Evolutionary conservation across 148 eudicot species (phyloP).

Genomic region (Chenopodium album): DNA sequence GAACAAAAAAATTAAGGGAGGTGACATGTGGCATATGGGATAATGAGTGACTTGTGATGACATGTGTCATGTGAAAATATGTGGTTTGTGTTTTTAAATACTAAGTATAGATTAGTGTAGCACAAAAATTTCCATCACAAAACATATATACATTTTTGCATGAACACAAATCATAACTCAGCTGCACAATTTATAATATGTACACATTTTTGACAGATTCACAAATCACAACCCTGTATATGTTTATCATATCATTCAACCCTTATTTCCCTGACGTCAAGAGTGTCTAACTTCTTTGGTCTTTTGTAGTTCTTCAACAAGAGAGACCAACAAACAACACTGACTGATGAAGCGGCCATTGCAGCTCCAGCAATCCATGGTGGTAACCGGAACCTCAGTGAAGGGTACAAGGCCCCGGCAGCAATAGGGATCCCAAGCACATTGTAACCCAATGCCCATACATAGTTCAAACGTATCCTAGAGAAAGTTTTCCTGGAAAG

Average conservation of each 20-base stretch:
- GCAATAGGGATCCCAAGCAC: slow-evolving; percentile 86
- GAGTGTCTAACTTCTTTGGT: slow-evolving; percentile 58
- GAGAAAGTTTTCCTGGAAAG: slow-evolving; percentile 86
- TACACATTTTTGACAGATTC: not conserved
- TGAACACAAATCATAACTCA: not conserved
- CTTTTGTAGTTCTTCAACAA: slow-evolving; percentile 76
- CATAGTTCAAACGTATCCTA: slow-evolving; percentile 76
- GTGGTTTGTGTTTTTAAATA: no score
- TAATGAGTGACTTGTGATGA: no score
- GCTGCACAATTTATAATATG: no score
- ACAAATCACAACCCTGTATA: not conserved
- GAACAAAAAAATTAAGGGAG: no score
- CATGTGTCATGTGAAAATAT: no score
- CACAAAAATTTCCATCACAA: no score
- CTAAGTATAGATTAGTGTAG: no score
- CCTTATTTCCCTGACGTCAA: slow-evolving; percentile 47
- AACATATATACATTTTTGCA: not conserved
- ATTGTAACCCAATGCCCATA: slow-evolving; percentile 94
- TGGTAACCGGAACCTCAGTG: slow-evolving; percentile 68
- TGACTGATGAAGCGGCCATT: slow-evolving; percentile 98
- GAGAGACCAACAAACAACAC: slow-evolving; percentile 94
- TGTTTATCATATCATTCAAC: slow-evolving; percentile 33
- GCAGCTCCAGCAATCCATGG: slow-evolving; percentile 99
- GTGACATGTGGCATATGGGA: no score
- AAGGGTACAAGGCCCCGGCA: slow-evolving; percentile 77